Base-by-base conservation (phyloP, 192 early-diverging fungal species). In the Backusella luteola region DNA sequence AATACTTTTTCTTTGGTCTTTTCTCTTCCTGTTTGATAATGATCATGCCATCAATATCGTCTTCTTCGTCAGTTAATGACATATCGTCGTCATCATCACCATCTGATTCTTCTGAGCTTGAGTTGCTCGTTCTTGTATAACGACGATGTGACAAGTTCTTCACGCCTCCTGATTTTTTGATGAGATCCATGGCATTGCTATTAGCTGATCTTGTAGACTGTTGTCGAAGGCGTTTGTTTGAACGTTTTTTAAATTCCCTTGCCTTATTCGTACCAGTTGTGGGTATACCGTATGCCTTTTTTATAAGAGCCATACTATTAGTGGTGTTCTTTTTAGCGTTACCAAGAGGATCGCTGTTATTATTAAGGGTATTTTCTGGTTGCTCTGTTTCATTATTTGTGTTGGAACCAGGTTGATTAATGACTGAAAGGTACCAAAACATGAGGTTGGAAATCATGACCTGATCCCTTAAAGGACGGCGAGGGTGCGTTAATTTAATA, bases 401-500 rank as follows among this genome's bases (percentile, higher is more conserved):
- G 42, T 69, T 74, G 19, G 29, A 35, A 11, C 41, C 36, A n/a
- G 34, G 21, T 39, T 35, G 73, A 42, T 63, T 74, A 66, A 92
- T 92, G 14, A 94, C 85, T 39, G 89, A 88, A 68, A 94, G 80
- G 78, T 94, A 94, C 93, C 93, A 94, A 79, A 94, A 93, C 90
- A 94, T 91, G 85, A 94, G 88, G 67, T 94, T 94, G 12, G 93
- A 93, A 56, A 94, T 87, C 73, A 92, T 78, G 9, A 94, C 93
- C 79, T 94, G 93, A 46, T 94, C 89, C 59, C 90, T 80, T 29
- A 94, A 76, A 21, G 93, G 91, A 2, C 91, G 89, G 15, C 91
- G 84, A 32, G 91, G 90, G 71, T 94, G 93, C 7, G 91, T 89
- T 53, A 94, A 77, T 78, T 94, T 94, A n/a, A 90, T 87, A 52